Conservation (phyloP, 345 rosid genomes). For the Hibiscus tridactylites region DNA sequence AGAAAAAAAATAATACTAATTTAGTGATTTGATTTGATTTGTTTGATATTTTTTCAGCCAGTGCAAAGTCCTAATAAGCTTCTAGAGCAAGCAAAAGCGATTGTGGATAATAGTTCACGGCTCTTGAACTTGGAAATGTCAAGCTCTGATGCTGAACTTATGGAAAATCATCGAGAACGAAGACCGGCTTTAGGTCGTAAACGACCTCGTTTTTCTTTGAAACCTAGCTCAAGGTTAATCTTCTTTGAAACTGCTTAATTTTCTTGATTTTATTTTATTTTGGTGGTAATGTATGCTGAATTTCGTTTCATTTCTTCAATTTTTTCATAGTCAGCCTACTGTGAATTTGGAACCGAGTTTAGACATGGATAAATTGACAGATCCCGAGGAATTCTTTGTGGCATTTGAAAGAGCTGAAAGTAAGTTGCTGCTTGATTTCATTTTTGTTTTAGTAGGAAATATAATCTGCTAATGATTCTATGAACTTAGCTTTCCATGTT, state of each 20-base stretch:
- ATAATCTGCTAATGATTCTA: constrained; percentile 6
- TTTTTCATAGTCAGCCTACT: constrained; percentile 44
- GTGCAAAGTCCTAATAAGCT: constrained; percentile 36
- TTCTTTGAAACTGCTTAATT: not conserved
- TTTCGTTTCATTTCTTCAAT: constrained; percentile 5
- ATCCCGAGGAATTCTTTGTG: constrained; percentile 58
- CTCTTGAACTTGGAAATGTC: constrained; percentile 17
- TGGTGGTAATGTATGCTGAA: constrained; percentile 1
- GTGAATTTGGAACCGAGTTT: constrained; percentile 39
- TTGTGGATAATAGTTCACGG: constrained; percentile 25
- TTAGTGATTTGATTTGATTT: not conserved
- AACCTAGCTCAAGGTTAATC: constrained; percentile 47
- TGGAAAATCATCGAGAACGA: constrained; percentile 40
- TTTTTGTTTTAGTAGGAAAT: not conserved
- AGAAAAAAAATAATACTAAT: not conserved
- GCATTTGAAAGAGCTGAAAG: constrained; percentile 57
- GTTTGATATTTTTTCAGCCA: constrained; percentile 30
- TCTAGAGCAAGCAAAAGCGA: constrained; percentile 46
- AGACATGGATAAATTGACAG: constrained; percentile 49
- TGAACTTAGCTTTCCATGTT: not conserved
- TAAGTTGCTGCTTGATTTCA: constrained; percentile 30
- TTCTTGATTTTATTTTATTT: not conserved
- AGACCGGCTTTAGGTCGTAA: constrained; percentile 65
- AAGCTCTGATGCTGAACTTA: constrained; percentile 11
- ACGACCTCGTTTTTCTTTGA: constrained; percentile 61